Evolutionary conservation across 108 stramenopile species (phyloP).

Genomic region (Stephanodiscus triporus): DNA sequence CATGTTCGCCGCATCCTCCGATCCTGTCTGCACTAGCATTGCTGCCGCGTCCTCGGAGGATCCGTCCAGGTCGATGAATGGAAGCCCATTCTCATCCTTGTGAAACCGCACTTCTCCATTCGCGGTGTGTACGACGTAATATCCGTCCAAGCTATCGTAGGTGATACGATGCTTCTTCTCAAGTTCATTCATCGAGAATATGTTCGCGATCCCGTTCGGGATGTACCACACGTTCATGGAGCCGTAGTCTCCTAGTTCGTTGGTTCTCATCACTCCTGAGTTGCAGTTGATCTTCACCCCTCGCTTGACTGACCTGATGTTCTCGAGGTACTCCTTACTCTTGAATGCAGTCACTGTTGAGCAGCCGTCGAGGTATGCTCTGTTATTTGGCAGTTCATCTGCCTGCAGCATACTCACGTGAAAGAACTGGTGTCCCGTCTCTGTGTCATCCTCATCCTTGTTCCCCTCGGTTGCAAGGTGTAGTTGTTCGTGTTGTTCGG

Average conservation of each 20-base stretch:
- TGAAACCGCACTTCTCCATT: slow-evolving; percentile 3
- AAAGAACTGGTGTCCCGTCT: too few species aligned
- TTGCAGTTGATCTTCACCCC: slow-evolving; percentile 6
- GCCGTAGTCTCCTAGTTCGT: slow-evolving; percentile 10
- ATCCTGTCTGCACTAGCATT: slow-evolving; percentile 1
- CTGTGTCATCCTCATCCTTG: too few species aligned
- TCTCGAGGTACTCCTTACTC: not conserved
- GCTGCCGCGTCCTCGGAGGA: not conserved
- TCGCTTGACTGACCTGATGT: not conserved
- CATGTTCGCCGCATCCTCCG: not conserved
- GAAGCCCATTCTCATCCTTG: slow-evolving; percentile 4
- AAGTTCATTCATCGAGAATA: slow-evolving; percentile 18
- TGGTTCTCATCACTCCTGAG: slow-evolving; percentile 6
- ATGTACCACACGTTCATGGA: slow-evolving; percentile 20
- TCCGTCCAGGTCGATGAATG: not conserved
- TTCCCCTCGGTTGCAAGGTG: too few species aligned
- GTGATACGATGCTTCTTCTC: slow-evolving; percentile 8
- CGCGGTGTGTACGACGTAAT: slow-evolving; percentile 15
- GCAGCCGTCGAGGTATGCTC: slow-evolving; percentile 22
- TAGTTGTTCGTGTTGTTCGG: too few species aligned
- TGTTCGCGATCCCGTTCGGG: slow-evolving; percentile 24
- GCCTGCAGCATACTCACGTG: too few species aligned
- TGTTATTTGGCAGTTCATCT: slow-evolving; percentile 1
- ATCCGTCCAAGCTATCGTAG: not conserved
- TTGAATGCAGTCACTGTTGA: too few species aligned